These are phyloP conservation scores for Emmonsia crescens DNA, from an alignment of 2,329 filamentous ascomycete genomes.

Conservation along the genomic window DNA sequence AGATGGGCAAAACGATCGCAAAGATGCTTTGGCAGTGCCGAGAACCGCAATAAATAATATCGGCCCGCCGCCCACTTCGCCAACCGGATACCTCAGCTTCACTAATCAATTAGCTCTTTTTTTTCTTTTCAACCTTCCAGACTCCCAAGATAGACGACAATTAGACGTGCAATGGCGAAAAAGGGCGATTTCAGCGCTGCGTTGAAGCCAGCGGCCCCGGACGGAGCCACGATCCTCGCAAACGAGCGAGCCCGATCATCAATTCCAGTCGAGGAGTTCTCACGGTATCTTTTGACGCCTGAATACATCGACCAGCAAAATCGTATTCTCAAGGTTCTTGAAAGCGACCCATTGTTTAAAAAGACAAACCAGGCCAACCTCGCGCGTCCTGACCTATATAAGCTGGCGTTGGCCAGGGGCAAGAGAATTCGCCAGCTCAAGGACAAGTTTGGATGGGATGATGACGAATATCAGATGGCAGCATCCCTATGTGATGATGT, in stretches of 20 bases:
- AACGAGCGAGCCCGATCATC: slow-evolving; percentile 36
- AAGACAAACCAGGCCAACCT: slow-evolving; percentile 43
- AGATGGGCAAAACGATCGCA: background rate
- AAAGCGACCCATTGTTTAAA: slow-evolving; percentile 38
- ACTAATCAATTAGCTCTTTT: background rate
- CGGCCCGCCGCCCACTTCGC: background rate
- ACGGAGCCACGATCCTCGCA: slow-evolving; percentile 37
- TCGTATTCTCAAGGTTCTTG: slow-evolving; percentile 35
- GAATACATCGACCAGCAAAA: slow-evolving; percentile 41
- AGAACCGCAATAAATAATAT: background rate
- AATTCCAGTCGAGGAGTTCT: slow-evolving; percentile 35
- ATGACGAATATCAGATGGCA: slow-evolving; percentile 42
- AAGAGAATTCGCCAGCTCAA: slow-evolving; percentile 40
- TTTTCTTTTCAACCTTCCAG: background rate
- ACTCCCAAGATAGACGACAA: background rate
- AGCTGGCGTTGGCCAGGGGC: slow-evolving; percentile 42
- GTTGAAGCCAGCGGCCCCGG: slow-evolving; percentile 36
- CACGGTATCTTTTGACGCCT: slow-evolving; percentile 36
- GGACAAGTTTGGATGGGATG: slow-evolving; percentile 38
- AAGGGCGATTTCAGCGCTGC: slow-evolving; percentile 38
- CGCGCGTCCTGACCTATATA: slow-evolving; percentile 42
- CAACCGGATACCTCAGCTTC: background rate
- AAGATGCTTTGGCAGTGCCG: background rate
- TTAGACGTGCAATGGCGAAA: background rate
- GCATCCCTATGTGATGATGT: slow-evolving; percentile 45